phyloP scores from a whole-genome alignment of 495 filamentous ascomycete genomes.

The Arthonia radiata region DNA sequence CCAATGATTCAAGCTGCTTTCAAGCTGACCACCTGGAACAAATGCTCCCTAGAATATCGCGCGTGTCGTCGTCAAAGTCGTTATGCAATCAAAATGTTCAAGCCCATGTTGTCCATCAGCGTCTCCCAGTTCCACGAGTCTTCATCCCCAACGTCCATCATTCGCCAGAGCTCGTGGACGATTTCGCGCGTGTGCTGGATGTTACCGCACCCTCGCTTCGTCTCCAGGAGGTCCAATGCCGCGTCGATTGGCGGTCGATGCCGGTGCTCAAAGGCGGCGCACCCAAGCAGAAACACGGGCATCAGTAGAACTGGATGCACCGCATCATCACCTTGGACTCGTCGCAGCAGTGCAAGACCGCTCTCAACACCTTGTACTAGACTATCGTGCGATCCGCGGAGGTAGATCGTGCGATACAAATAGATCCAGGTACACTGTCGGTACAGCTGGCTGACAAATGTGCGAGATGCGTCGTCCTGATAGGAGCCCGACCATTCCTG shows the following conservation, averaged over 20 bases:
- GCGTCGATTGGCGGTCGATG: conserved; percentile 46
- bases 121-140: conserved; percentile 78
- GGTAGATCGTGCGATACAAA: conserved; percentile 60
- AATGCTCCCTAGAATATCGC: no score
- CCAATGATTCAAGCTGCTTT: no score
- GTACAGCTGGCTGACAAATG: conserved; percentile 57
- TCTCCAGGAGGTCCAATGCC: conserved; percentile 43
- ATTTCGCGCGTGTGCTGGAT: conserved; percentile 50
- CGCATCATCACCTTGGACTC: conserved; percentile 33
- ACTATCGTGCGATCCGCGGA: conserved; percentile 39
- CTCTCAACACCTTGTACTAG: conserved; percentile 56
- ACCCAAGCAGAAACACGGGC: conserved; percentile 71
- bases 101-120: conserved; percentile 47
- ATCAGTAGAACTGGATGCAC: conserved; percentile 67
- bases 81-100: conserved; percentile 63
- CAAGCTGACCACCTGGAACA: no score
- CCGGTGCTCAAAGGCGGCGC: conserved; percentile 43
- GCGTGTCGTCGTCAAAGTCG: no score
- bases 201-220: conserved; percentile 60
- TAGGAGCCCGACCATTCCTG: conserved; percentile 51
- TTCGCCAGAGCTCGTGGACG: conserved; percentile 56
- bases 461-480: conserved; percentile 42
- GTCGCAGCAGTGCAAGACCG: conserved; percentile 37
- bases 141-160: conserved; percentile 49
- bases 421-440: conserved; percentile 84